Evolutionary conservation across 176 grass and related monocot species (phyloP).

Genomic region (Musa itinerans): DNA sequence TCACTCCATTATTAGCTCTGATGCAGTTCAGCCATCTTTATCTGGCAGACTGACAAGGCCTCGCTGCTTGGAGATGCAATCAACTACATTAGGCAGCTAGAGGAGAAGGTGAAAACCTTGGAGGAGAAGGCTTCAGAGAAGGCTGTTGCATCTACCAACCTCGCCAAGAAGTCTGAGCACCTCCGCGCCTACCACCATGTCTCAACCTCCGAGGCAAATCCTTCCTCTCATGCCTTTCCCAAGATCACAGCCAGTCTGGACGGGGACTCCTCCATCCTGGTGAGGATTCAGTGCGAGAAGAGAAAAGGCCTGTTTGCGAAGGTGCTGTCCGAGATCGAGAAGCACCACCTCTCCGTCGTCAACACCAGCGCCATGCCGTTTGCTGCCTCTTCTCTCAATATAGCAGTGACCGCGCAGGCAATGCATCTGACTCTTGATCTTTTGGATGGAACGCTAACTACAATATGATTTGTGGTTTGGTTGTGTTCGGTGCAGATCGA

Average conservation of each 20-base stretch:
- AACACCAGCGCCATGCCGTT: conserved; percentile 92
- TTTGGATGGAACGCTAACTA: no score
- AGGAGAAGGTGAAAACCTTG: conserved; percentile 63
- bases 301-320: conserved; percentile 57
- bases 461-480: no score
- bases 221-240: conserved; percentile 17
- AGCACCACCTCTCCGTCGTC: conserved; percentile 56
- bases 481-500: conserved; percentile 36
- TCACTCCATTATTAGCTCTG: not conserved
- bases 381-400: conserved; percentile 62
- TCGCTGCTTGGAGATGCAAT: conserved; percentile 89
- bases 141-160: conserved; percentile 66
- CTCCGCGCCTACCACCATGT: conserved; percentile 28
- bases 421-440: no score
- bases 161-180: conserved; percentile 60
- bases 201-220: no score
- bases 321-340: conserved; percentile 56
- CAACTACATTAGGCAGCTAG: conserved; percentile 75
- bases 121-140: conserved; percentile 52
- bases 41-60: conserved; percentile 83
- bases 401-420: conserved; percentile 82
- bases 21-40: not conserved
- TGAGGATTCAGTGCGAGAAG: conserved; percentile 95
- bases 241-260: conserved; percentile 78
- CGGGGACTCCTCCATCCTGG: conserved; percentile 49